phyloP scores from a whole-genome alignment of 2,329 filamentous ascomycete genomes.

The Aspergillus sp. region DNA sequence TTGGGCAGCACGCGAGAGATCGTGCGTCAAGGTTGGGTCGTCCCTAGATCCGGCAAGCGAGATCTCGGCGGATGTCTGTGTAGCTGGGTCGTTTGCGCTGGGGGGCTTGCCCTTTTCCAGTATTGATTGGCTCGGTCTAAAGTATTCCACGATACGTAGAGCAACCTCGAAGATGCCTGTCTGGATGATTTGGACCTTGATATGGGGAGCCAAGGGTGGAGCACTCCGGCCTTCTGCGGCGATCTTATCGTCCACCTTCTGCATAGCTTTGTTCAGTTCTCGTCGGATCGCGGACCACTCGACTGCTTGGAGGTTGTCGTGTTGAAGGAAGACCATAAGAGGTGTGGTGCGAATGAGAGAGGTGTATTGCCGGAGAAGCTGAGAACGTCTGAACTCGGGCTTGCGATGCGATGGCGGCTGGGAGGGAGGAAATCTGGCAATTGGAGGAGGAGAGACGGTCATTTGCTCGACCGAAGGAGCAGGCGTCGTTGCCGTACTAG shows the following conservation, averaged over 20 bases:
- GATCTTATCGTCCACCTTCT: slow-evolving; percentile 67
- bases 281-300: slow-evolving; percentile 74
- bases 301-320: slow-evolving; percentile 71
- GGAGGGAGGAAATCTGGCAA: slow-evolving; percentile 57
- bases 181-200: slow-evolving; percentile 81
- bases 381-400: slow-evolving; percentile 83
- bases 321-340: slow-evolving; percentile 81
- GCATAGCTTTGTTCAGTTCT: slow-evolving; percentile 62
- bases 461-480: slow-evolving; percentile 54
- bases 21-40: slow-evolving; percentile 53
- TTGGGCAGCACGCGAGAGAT: slow-evolving; percentile 58
- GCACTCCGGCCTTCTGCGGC: slow-evolving; percentile 52
- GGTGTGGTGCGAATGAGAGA: slow-evolving; percentile 83
- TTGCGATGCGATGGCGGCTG: slow-evolving; percentile 88
- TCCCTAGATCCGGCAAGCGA: slow-evolving; percentile 31
- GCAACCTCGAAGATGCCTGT: slow-evolving; percentile 87
- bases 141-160: slow-evolving; percentile 83
- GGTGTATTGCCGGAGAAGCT: slow-evolving; percentile 82
- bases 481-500: slow-evolving; percentile 49
- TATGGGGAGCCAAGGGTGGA: slow-evolving; percentile 53
- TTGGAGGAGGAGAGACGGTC: slow-evolving; percentile 42
- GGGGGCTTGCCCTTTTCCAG: slow-evolving; percentile 1
- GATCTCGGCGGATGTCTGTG: slow-evolving; percentile 34
- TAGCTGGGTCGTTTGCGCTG: slow-evolving; percentile 15
- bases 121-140: slow-evolving; percentile 51